phyloP scores from a whole-genome alignment of 192 early-diverging fungal genomes.

The Piromyces sp. region DNA sequence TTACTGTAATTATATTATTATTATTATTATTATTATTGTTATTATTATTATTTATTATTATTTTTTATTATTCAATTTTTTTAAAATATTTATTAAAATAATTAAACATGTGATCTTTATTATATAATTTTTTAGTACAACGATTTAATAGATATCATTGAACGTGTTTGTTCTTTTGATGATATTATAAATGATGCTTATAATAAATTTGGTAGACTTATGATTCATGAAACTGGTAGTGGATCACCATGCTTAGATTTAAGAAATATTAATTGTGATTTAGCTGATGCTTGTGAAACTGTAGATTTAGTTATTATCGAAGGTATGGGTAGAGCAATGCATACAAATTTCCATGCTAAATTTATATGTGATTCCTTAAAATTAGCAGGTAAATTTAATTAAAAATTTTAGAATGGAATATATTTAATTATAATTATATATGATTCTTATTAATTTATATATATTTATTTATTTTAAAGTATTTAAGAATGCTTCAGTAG shows the following conservation, averaged over 20 bases:
- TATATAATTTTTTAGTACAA: slow-evolving; percentile 6
- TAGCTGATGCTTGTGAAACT: slow-evolving; percentile 21
- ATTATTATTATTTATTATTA: too few relatives aligned
- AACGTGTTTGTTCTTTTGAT: slow-evolving; percentile 19
- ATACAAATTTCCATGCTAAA: slow-evolving; percentile 54
- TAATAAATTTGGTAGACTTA: slow-evolving; percentile 11
- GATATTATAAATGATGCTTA: slow-evolving; percentile 11
- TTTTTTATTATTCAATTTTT: too few relatives aligned
- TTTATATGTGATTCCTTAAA: slow-evolving; percentile 56
- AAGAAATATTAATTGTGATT: slow-evolving; percentile 35
- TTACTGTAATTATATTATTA: slow-evolving; percentile 25
- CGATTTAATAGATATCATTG: slow-evolving; percentile 37
- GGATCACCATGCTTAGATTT: slow-evolving; percentile 56
- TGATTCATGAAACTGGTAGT: slow-evolving; percentile 49
- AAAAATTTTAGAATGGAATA: too few relatives aligned
- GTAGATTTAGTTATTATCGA: slow-evolving; percentile 64
- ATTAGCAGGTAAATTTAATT: slow-evolving; percentile 24
- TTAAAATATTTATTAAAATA: too few relatives aligned
- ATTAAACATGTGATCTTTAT: too few relatives aligned
- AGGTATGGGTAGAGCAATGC: slow-evolving; percentile 64
- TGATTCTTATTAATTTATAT: too few relatives aligned
- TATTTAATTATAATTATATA: too few relatives aligned
- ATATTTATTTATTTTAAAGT: neutral
- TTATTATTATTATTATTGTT: neutral
- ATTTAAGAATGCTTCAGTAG: neutral